These are phyloP conservation scores for Herpotrichia juniperi DNA, from an alignment of 2,329 filamentous ascomycete species.

Conservation along the genomic window DNA sequence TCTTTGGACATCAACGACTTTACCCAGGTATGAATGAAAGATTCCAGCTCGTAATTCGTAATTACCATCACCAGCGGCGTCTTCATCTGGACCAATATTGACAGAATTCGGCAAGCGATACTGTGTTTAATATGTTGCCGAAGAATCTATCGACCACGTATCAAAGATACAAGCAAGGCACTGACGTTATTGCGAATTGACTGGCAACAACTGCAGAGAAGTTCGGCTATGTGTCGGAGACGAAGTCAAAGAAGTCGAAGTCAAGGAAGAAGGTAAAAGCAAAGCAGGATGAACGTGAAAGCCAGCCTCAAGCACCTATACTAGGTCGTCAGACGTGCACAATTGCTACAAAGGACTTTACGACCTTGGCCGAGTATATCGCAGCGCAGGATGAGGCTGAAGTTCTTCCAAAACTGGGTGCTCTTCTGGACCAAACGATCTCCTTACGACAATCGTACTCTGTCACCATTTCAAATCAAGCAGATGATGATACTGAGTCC, in stretches of 20 bases:
- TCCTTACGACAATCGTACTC: constrained; percentile 38
- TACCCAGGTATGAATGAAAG: no score
- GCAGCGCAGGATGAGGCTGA: constrained; percentile 25
- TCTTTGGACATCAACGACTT: no score
- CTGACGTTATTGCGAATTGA: constrained; percentile 49
- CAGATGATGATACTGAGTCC: constrained; percentile 22
- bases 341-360: constrained; percentile 48
- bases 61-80: no score
- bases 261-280: constrained; percentile 33
- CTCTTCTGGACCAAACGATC: constrained; percentile 49
- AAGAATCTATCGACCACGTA: constrained; percentile 41
- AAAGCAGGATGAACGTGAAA: constrained; percentile 24
- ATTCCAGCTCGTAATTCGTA: no score
- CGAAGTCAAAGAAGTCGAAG: constrained; percentile 1
- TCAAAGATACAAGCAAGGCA: constrained; percentile 51
- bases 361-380: constrained; percentile 48
- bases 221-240: constrained; percentile 34
- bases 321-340: constrained; percentile 33
- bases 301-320: neutral
- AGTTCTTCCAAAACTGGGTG: constrained; percentile 37
- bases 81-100: no score
- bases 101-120: no score
- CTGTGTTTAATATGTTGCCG: no score
- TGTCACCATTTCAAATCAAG: neutral
- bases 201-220: constrained; percentile 49